Percentiles rank a stretch among this genome's conserved stretches.
Conservation (phyloP, 1,139 yeast species). For the Scheffersomyces parashehatae region DNA sequence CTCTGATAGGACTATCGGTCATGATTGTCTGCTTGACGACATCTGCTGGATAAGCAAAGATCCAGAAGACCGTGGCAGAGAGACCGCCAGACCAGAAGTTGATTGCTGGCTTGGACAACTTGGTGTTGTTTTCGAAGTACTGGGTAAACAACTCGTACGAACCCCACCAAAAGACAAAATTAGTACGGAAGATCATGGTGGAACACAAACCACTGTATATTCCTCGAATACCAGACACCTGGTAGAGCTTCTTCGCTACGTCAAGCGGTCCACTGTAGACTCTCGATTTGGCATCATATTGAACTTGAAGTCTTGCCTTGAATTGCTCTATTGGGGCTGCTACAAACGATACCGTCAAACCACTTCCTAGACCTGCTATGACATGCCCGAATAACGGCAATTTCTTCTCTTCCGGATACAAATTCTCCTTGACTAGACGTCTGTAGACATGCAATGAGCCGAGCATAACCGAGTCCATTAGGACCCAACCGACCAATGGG, state of each 20-base stretch:
- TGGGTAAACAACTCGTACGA: constrained; percentile 78
- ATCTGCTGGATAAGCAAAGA: constrained; percentile 86
- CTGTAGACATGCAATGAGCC: constrained; percentile 83
- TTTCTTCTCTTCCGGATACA: constrained; percentile 57
- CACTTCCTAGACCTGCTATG: constrained; percentile 78
- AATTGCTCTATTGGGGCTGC: constrained; percentile 94
- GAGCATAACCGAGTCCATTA: constrained; percentile 88
- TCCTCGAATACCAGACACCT: constrained; percentile 65
- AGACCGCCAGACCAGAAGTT: constrained; percentile 93
- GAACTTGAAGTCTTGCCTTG: constrained; percentile 86
- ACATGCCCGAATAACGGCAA: constrained; percentile 76
- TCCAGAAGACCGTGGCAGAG: constrained; percentile 85
- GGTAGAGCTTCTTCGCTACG: constrained; percentile 57
- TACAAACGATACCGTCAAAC: constrained; percentile 88
- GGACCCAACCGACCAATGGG: constrained; percentile 89
- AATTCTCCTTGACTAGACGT: constrained; percentile 60
- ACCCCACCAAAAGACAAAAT: constrained; percentile 94
- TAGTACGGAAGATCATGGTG: constrained; percentile 84
- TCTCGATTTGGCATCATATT: constrained; percentile 75
- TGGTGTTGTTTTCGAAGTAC: constrained; percentile 64
- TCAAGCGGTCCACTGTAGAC: constrained; percentile 78
- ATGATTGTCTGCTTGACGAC: constrained; percentile 85
- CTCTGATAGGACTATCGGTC: constrained; percentile 69
- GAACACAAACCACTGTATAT: constrained; percentile 80
- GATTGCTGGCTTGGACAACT: constrained; percentile 63